Base-by-base conservation (phyloP, 108 stramenopile species). In the Cyclostephanos invisitatus region DNA sequence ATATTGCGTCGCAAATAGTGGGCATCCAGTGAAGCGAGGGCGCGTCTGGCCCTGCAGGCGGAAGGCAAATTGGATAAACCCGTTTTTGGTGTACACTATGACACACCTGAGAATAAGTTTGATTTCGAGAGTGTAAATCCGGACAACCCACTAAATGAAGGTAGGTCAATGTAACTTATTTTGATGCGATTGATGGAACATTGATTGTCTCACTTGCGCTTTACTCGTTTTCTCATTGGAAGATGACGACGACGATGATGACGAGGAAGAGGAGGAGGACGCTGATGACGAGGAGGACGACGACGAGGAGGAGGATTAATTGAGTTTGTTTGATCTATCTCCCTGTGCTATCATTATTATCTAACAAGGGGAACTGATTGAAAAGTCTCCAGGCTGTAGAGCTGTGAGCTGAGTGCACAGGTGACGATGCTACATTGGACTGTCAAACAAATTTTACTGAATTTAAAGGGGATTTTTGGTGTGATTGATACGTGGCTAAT, bases 11-110 rank as follows among this genome's bases (percentile, higher is more conserved):
- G 27, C 36, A 7, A 36, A 24, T 36, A 80, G 78, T 87, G 86
- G 86, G 86, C 86, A 35, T 72, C 69, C 15, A 67, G 76, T 27
- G 86, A 87, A 62, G 86, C 86, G 27, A 28, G 73, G 48, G 84
- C 84, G 18, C 78, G 86, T 72, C 68, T 87, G 55, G 75, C 62
- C 32, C 64, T 82, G 42, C 72, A 79, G 38, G 84, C 67, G 6
- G 70, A 75, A 15, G 82, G 79, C 21, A 76, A 71, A 62, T 53
- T 83, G 32, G 77, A 70, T n/a, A 40, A 79, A 57, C 69, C 78
- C 11, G 82, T 83, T 46, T 87, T 87, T 75, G 86, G 86, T 36
- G 80, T 64, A 38, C 86, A 85, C 70, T 85, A 85, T 59, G 78
- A 83, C 61, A 71, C 69, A 17, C 75, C 62, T 0, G 83, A 80